Conservation (phyloP, 2,329 filamentous ascomycete genomes). For the Fusarium haematococcum region DNA sequence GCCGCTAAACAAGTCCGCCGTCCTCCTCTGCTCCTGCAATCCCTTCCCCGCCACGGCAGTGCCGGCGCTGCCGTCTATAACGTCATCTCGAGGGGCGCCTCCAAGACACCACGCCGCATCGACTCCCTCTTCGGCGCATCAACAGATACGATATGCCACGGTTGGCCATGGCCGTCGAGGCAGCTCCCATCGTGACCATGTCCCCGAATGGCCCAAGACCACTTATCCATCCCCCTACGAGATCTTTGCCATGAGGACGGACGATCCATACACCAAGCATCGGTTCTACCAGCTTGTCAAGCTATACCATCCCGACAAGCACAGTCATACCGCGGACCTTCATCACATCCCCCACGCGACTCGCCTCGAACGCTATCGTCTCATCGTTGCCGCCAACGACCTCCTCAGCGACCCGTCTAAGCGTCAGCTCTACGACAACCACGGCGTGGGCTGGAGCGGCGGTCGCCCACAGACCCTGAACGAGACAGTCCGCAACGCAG, state of each 20-base stretch:
- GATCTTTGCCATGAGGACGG: constrained; percentile 73
- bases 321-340: constrained; percentile 45
- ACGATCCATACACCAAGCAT: constrained; percentile 81
- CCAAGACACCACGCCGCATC: constrained; percentile 12
- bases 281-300: constrained; percentile 94
- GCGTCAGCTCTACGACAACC: constrained; percentile 83
- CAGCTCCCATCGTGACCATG: constrained; percentile 14
- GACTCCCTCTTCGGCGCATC: constrained; percentile 8
- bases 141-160: constrained; percentile 38
- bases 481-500: constrained; percentile 50
- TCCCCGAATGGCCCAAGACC: constrained; percentile 59
- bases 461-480: constrained; percentile 66
- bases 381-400: constrained; percentile 88
- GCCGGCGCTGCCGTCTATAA: constrained; percentile 32
- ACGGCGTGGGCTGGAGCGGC: constrained; percentile 82
- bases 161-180: constrained; percentile 22
- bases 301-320: constrained; percentile 90
- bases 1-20: constrained; percentile 36
- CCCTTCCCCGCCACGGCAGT: constrained; percentile 24
- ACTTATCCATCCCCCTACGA: constrained; percentile 85
- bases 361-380: constrained; percentile 88
- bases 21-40: constrained; percentile 37
- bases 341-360: constrained; percentile 62
- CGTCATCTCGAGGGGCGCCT: constrained; percentile 36
- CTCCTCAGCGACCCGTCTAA: constrained; percentile 86